Percentiles rank a stretch among this genome's conserved stretches.
Conservation (phyloP, 129 eudicot species). For the Flaveria bidentis region DNA sequence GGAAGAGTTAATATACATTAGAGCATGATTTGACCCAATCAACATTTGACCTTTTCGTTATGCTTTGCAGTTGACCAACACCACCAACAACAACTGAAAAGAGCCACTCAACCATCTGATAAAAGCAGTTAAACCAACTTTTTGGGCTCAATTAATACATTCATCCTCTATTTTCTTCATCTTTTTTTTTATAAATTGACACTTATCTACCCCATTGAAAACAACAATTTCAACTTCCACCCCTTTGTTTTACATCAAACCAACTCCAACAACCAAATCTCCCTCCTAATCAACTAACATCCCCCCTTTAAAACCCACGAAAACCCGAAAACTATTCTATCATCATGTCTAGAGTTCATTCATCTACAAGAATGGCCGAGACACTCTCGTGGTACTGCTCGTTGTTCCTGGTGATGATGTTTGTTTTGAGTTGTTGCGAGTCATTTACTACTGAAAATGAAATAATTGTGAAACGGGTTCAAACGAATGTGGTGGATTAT, state of each 20-base stretch:
- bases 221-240: conserved; percentile 49
- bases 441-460: conserved; percentile 27
- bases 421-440: conserved; percentile 63
- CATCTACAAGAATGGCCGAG: conserved; percentile 45
- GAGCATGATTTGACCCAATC: conserved; percentile 10
- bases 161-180: conserved; percentile 22
- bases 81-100: conserved; percentile 29
- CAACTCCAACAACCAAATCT: conserved; percentile 62
- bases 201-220: conserved; percentile 53
- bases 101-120: conserved; percentile 31
- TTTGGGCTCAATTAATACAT: conserved; percentile 24
- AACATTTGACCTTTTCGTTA: conserved; percentile 24
- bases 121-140: conserved; percentile 66
- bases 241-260: conserved; percentile 21
- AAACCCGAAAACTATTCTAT: neutral
- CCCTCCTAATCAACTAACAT: conserved; percentile 37
- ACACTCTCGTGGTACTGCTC: conserved; percentile 54
- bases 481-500: neutral
- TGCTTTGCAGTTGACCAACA: conserved; percentile 42
- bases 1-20: neutral
- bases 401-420: conserved; percentile 51
- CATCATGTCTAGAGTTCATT: conserved; percentile 38
- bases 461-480: conserved; percentile 19
- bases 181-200: conserved; percentile 19
- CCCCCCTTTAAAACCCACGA: conserved; percentile 27